Evolutionary conservation across 2,329 filamentous ascomycete species (phyloP).

Genomic region (Stachybotrys echinatus): DNA sequence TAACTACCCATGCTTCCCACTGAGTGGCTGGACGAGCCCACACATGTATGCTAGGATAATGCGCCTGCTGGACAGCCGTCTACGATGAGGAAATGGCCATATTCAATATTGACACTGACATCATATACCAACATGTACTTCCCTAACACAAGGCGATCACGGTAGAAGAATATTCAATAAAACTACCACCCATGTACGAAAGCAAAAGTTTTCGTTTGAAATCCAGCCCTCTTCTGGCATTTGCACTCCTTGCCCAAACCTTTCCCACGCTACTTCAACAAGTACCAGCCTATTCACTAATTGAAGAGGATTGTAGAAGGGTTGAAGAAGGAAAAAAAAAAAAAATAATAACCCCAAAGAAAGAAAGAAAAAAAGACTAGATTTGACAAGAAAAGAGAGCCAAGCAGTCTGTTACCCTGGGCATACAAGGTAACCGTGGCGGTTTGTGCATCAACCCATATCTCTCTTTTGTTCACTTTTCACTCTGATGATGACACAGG

Average conservation of each 20-base stretch:
- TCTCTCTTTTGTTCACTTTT: not conserved
- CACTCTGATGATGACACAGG: not conserved
- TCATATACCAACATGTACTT: no score
- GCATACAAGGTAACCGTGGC: not conserved
- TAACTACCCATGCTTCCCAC: not conserved
- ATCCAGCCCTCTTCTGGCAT: not conserved
- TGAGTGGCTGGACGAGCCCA: not conserved
- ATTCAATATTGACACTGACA: not conserved
- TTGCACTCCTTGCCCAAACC: not conserved
- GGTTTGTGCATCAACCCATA: not conserved
- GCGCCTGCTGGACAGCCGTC: not conserved
- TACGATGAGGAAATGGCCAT: not conserved
- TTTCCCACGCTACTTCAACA: not conserved
- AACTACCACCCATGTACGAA: no score
- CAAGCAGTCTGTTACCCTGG: not conserved
- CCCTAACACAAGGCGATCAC: no score
- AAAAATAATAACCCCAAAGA: not conserved
- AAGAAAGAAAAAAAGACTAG: not conserved
- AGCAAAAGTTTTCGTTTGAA: not conserved
- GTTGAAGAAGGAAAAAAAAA: not conserved
- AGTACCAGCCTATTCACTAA: not conserved
- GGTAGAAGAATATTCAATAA: no score
- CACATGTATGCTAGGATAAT: not conserved
- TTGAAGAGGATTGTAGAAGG: no score
- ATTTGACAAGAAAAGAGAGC: not conserved